Conservation (phyloP, 106 monocot genomes). For the Dendrobium nobile region DNA sequence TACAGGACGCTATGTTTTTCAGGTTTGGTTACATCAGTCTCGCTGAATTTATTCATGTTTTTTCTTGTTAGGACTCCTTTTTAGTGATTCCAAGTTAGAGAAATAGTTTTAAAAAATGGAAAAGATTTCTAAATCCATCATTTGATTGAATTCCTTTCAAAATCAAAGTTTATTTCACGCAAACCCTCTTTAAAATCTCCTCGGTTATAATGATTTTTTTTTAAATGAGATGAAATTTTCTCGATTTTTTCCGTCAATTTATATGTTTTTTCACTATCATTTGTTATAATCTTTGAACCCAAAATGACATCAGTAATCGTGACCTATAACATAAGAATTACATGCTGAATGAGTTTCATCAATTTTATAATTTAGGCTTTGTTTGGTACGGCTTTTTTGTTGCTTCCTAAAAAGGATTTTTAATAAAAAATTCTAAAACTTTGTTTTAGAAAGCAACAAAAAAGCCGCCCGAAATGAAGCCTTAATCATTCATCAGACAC, state of each 20-base stretch:
- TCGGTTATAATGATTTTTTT: not conserved
- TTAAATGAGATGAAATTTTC: not conserved
- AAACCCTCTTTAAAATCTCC: not conserved
- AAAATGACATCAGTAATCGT: not conserved
- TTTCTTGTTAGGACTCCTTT: no score
- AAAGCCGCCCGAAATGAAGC: no score
- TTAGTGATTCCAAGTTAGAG: not conserved
- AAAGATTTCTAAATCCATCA: not conserved
- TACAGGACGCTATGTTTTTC: constrained; percentile 79
- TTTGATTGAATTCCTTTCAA: not conserved
- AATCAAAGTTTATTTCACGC: not conserved
- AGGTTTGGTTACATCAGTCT: constrained; percentile 35
- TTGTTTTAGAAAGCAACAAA: no score
- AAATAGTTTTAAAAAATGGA: not conserved
- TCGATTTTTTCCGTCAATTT: not conserved
- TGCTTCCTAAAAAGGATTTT: no score
- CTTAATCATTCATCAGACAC: not conserved
- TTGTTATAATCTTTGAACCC: not conserved
- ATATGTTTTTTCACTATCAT: not conserved
- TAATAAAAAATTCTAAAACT: no score
- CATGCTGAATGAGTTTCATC: not conserved
- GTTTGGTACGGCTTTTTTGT: no score
- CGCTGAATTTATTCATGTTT: not conserved
- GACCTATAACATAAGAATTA: not conserved
- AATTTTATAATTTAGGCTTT: not conserved